Base-by-base conservation (phyloP, 305 asterid species). In the Rubia balearica region DNA sequence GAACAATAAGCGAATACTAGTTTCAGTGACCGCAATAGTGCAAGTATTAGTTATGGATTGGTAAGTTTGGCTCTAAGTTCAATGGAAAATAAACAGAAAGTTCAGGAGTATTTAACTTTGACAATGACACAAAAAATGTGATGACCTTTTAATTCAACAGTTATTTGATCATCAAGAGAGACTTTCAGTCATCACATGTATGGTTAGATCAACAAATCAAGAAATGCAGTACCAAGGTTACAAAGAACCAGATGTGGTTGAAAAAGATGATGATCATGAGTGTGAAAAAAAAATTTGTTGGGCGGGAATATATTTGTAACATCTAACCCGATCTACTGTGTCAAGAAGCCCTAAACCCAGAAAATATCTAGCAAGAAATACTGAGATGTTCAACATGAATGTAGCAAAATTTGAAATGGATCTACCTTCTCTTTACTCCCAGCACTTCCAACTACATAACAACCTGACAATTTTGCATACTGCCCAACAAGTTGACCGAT, bases 381-480 rank as follows among this genome's bases (percentile, higher is more conserved):
- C 12, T 30, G 38, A 61, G 41, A 30, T 61, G 66, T 7, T 13
- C 45, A 6, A 6, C 66, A 13, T 14, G n/a, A 14, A 33, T 30
- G 14, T n/a, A 62, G 8, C 11, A 16, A 62, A 62, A n/a, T 22
- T 62, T 33, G 65, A 63, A 38, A 5, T 38, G 27, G 17, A 63
- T 14, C 7, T 63, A 63, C 68, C 68, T 63, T 63, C 14, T 63
- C 68, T 17, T 63, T 36, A 63, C 48, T 63, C 1, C 68, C 68
- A 63, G 68, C 68, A 38, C 68, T 63, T 63, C 68, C 68, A 63
- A 63, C 68, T 6, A 63, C 68, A 63, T 38, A 63, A 38, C 68
- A 63, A 17, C 68, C 68, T 17, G 46, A 10, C 68, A 62, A 62
- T 62, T 62, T 62, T 33, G 67, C 67, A 36, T 62, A 62, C 16